Evolutionary conservation across 2,329 filamentous ascomycete species (phyloP), one percentile per base, ranked within the genome.

Genomic region (Sclerotinia subarctica): DNA sequence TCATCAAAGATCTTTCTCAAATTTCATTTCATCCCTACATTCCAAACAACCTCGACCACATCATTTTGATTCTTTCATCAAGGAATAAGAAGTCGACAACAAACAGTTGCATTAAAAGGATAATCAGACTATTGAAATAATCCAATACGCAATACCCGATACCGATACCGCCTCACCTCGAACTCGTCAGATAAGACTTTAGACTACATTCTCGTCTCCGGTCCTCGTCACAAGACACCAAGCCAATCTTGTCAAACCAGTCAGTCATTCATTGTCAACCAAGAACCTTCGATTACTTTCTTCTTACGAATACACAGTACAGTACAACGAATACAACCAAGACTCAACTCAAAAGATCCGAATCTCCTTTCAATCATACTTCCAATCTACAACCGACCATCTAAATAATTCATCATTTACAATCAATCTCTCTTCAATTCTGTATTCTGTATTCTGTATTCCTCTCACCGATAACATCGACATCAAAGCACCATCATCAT

Each of bases 221-320:
- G 46, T 67, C 44, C 58, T 67, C 64, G 57, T 67, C 65, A 67
- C 65, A 67, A 67, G 65, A 67, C 65, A 67, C 56, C 46, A 49
- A 62, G 24, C 47, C 29, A 47, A 38, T 56, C 53, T 35, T 35
- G 32, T 56, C 32, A n/a, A n/a, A 54, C 26, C 29, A 54, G 52
- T 54, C 52, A 54, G 10, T 3, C 38, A 38, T 64, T 44, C 46
- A 67, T 52, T 29, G 32, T 59, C 26, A 19, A 53, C 56, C 46
- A 51, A 62, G 59, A 60, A 38, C 59, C 29, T 62, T 62, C 46
- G 46, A 57, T 57, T 58, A 32, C 64, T 49, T 64, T 46, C 64
- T 38, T 29, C 60, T 66, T 46, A 21, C 58, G 54, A 69, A 49
- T 60, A 42, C 26, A 32, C 35, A 10, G 10, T 7, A 35, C 15